Base-by-base conservation (phyloP, 139 green algal genomes). In the Chlorella sp. region DNA sequence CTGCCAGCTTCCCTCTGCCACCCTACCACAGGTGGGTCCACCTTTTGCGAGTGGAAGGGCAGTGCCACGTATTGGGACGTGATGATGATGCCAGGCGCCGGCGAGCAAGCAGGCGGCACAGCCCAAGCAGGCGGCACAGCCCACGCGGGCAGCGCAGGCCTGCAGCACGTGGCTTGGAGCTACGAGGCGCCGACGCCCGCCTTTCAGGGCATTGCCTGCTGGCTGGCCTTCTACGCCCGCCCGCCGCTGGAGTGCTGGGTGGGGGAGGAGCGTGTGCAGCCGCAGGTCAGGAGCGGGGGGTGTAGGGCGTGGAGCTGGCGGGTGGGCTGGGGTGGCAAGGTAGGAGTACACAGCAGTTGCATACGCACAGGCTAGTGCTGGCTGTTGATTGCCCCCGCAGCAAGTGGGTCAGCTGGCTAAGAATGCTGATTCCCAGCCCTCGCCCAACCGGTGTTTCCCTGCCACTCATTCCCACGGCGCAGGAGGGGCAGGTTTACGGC, bases 21-120 rank as follows among this genome's bases (percentile, higher is more conserved):
- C 19, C 68, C 11, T 41, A 3, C 67, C 7, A 38, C 75, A 40
- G 74, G 60, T 1, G 51, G 41, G 34, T 41, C 40, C 38, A 89
- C 86, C 6, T 89, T 92, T 32, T 93, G 90, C 60, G 90, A 93
- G 78, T 93, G 89, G 89, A 93, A 93, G 74, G 90, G 89, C 36
- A 26, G 16, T 28, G 88, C 88, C n/a, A 81, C 54, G 8, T 92
- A 92, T 64, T 92, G 58, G 36, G 67, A 89, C 56, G 73, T 92
- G 8, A 48, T 43, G 56, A 17, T 81, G 54, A 34, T 51, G 32
- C 38, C 75, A 28, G 11, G 11, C 41, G 40, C 19, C 19, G 36
- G 34, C 36, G 68, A 14, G 32, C 36, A 44, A 1, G 11, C 68
- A 79, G 34, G 68, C 36, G 6, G 68, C 9, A 40, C n/a, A 7